phyloP scores from a whole-genome alignment of 768 basidiomycete species.

The Rhizopogon roseolus region DNA sequence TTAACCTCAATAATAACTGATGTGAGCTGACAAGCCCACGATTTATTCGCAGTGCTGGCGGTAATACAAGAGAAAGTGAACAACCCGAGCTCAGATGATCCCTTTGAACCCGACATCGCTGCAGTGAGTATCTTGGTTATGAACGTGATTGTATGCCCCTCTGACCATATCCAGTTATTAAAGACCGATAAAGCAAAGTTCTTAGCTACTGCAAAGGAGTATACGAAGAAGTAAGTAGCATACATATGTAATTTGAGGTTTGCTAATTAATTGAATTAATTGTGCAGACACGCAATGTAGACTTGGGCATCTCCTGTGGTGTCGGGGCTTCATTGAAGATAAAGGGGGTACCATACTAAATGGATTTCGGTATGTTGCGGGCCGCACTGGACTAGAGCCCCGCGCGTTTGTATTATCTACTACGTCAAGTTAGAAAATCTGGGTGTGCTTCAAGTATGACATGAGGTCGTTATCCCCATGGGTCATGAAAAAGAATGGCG shows the following conservation, averaged over 20 bases:
- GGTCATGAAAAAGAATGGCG: no score
- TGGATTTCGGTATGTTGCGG: neutral
- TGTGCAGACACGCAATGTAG: neutral
- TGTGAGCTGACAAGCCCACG: neutral
- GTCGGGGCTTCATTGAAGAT: no score
- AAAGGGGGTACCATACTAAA: neutral
- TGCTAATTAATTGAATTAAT: no score
- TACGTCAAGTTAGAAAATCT: neutral
- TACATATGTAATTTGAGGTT: no score
- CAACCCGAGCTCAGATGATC: conserved; percentile 84
- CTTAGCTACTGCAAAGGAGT: conserved; percentile 71
- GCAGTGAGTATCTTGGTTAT: conserved; percentile 45
- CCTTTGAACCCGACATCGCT: conserved; percentile 85
- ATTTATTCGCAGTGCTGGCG: conserved; percentile 49
- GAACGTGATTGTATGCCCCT: conserved; percentile 1
- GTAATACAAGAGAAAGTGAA: conserved; percentile 83
- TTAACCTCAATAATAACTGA: conserved; percentile 1
- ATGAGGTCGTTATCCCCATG: neutral
- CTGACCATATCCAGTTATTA: conserved; percentile 43
- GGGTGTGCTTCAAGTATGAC: neutral
- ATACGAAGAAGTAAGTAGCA: conserved; percentile 67
- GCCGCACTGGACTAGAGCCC: neutral
- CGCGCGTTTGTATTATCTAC: neutral
- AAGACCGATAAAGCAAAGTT: conserved; percentile 79
- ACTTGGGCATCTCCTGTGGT: neutral